Conservation (phyloP, 2,329 filamentous ascomycete genomes). For the Gliomastix tumulicola region DNA sequence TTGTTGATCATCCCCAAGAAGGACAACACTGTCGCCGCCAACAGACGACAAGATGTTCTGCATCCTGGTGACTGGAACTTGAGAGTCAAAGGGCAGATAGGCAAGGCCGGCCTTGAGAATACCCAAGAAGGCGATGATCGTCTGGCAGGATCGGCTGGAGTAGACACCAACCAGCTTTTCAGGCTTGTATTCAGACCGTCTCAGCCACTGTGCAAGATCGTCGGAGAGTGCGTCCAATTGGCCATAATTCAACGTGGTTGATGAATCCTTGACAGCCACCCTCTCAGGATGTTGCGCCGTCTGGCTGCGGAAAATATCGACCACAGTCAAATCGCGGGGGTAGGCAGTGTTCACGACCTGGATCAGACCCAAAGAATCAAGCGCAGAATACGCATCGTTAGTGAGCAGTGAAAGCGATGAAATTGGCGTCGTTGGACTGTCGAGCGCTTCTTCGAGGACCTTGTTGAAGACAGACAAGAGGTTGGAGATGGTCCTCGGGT, state of each 20-base stretch:
- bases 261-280: conserved; percentile 11
- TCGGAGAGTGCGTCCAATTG: conserved; percentile 11
- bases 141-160: conserved; percentile 10
- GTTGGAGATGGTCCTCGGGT: conserved; percentile 7
- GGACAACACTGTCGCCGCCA: conserved; percentile 5
- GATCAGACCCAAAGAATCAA: conserved; percentile 10
- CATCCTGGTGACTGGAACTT: conserved; percentile 9
- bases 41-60: conserved; percentile 9
- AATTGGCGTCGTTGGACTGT: conserved; percentile 2
- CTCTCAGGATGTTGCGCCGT: conserved; percentile 5
- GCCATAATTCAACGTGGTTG: conserved; percentile 8
- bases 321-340: conserved; percentile 10
- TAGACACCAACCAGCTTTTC: conserved; percentile 12
- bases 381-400: neutral
- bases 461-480: conserved; percentile 7
- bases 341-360: conserved; percentile 8
- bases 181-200: neutral
- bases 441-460: conserved; percentile 9
- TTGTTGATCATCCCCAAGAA: conserved; percentile 5
- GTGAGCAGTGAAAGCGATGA: neutral
- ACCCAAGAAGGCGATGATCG: conserved; percentile 12
- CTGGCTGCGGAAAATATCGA: conserved; percentile 15
- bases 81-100: conserved; percentile 14
- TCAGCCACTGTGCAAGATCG: conserved; percentile 9
- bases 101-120: conserved; percentile 16